Evolutionary conservation across 139 green algal genomes (phyloP).

Genomic region (Chlamydomonas sphaeroides): DNA sequence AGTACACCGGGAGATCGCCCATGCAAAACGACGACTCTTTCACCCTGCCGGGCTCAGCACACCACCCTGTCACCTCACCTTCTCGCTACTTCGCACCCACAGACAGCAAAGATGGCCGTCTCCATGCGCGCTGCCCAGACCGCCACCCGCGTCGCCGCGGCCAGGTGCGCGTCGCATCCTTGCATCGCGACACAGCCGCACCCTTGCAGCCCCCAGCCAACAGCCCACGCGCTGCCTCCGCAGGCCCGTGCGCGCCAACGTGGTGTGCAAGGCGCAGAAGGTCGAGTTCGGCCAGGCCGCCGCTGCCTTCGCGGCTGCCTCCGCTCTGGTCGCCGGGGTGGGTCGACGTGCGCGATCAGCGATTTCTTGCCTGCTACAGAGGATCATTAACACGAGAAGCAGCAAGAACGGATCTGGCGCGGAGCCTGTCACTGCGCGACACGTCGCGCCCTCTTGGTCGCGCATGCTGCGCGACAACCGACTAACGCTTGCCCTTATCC

Average conservation of each 20-base stretch:
- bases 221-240: not conserved
- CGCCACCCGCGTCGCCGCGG: not conserved
- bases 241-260: slow-evolving; percentile 11
- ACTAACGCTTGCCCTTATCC: not conserved
- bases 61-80: not conserved
- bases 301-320: slow-evolving; percentile 70
- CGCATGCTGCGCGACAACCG: no score
- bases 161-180: not conserved
- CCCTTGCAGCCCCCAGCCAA: not conserved
- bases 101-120: slow-evolving; percentile 38
- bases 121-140: slow-evolving; percentile 32
- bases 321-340: slow-evolving; percentile 81
- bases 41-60: no score
- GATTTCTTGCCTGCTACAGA: no score
- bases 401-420: not conserved
- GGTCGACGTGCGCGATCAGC: no score
- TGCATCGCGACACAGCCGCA: not conserved
- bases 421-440: not conserved
- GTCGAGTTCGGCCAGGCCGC: slow-evolving; percentile 57
- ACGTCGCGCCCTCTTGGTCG: not conserved
- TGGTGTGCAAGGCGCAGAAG: slow-evolving; percentile 68
- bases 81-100: not conserved
- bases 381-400: not conserved
- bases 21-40: no score
- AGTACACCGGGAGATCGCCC: no score